These are phyloP conservation scores for Suhomyces vadensis DNA, from an alignment of 805 yeast genomes.

Conservation along the genomic window DNA sequence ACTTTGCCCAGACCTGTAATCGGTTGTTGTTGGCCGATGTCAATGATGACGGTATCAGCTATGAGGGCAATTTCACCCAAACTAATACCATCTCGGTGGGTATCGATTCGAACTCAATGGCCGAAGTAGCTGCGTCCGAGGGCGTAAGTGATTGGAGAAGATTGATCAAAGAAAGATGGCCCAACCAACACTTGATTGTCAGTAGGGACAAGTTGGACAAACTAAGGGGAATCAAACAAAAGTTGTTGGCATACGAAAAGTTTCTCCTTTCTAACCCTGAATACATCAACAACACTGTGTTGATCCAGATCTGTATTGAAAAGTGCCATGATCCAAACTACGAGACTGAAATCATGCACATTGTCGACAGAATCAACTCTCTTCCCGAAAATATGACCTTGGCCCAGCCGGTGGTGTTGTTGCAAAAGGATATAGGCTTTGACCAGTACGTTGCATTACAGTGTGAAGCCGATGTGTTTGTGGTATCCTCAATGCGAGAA, in stretches of 20 bases:
- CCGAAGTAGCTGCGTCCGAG: conserved; percentile 44
- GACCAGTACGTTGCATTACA: conserved; percentile 86
- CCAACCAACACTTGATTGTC: conserved; percentile 66
- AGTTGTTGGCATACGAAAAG: conserved; percentile 80
- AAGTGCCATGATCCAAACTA: conserved; percentile 55
- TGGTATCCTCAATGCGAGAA: conserved; percentile 90
- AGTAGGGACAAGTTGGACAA: conserved; percentile 87
- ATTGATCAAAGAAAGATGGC: conserved; percentile 79
- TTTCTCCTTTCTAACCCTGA: conserved; percentile 74
- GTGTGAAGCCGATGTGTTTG: conserved; percentile 82
- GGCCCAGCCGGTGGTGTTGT: conserved; percentile 78
- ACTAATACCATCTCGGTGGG: conserved; percentile 74
- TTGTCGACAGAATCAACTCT: conserved; percentile 85
- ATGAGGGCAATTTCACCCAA: conserved; percentile 56
- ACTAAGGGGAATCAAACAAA: conserved; percentile 85
- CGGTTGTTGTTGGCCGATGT: conserved; percentile 82
- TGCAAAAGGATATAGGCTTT: conserved; percentile 87
- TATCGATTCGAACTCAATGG: conserved; percentile 64
- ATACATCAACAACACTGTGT: conserved; percentile 64
- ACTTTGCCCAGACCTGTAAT: conserved; percentile 87
- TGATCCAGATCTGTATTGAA: conserved; percentile 81
- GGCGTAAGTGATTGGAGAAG: conserved; percentile 65
- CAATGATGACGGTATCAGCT: conserved; percentile 59
- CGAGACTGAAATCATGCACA: conserved; percentile 70
- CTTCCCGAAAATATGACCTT: conserved; percentile 68